Percentiles rank a stretch among this genome's conserved stretches.
These are phyloP conservation scores for Juglanconis oblonga DNA, from an alignment of 2,329 filamentous ascomycete genomes.

Conservation along the genomic window DNA sequence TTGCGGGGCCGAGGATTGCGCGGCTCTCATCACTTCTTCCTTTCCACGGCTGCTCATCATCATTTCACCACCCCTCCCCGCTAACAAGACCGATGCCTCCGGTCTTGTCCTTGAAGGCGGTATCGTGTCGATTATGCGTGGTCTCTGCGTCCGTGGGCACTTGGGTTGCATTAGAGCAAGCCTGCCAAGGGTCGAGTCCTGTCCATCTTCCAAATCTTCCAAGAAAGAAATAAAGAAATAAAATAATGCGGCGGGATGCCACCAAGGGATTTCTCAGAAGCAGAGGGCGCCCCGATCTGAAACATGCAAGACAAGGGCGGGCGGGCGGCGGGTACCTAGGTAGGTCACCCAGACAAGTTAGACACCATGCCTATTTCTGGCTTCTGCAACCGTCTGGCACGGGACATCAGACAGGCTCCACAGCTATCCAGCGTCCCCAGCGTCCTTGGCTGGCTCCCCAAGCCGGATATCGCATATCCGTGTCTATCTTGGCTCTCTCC, in stretches of 20 bases:
- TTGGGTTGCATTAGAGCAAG: too few relatives aligned
- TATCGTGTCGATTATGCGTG: too few relatives aligned
- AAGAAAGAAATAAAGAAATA: too few relatives aligned
- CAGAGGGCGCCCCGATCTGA: not conserved
- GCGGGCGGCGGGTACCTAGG: not conserved
- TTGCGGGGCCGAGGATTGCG: constrained; percentile 10
- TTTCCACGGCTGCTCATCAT: too few relatives aligned
- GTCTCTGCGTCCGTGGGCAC: too few relatives aligned
- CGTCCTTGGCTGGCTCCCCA: too few relatives aligned
- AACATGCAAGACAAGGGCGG: not conserved
- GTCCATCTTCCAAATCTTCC: not conserved
- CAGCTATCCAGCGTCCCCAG: too few relatives aligned
- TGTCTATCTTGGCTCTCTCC: too few relatives aligned
- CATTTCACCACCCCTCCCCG: not conserved
- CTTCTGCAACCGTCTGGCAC: too few relatives aligned
- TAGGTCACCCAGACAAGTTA: not conserved
- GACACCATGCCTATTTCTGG: not conserved
- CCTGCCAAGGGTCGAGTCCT: too few relatives aligned
- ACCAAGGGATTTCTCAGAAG: not conserved
- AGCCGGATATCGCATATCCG: too few relatives aligned
- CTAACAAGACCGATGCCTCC: not conserved
- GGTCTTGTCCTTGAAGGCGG: too few relatives aligned
- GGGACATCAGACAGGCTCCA: not conserved
- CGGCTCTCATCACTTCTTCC: not conserved
- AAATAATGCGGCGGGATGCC: not conserved